These are phyloP conservation scores for Neurospora cerealis DNA, from an alignment of 495 filamentous ascomycete species.

Conservation along the genomic window DNA sequence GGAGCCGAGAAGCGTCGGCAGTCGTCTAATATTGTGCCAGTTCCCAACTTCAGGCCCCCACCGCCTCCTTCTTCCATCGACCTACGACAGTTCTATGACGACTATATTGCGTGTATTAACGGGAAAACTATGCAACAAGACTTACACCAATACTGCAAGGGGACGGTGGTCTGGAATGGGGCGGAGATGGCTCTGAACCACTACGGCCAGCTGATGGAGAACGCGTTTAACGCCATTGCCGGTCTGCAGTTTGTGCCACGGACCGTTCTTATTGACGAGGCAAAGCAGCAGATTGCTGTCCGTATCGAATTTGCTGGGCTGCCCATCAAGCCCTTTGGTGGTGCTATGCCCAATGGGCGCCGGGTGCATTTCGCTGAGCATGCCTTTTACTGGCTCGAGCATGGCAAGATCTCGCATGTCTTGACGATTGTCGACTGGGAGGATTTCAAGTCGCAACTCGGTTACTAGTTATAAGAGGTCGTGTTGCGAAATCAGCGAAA, in stretches of 20 bases:
- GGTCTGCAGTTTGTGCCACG: slow-evolving; percentile 15
- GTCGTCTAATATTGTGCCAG: slow-evolving; percentile 5
- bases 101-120: slow-evolving; percentile 23
- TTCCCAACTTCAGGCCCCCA: slow-evolving; percentile 6
- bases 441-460: slow-evolving; percentile 17
- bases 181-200: slow-evolving; percentile 9
- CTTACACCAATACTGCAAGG: slow-evolving; percentile 17
- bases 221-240: slow-evolving; percentile 15
- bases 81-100: slow-evolving; percentile 12
- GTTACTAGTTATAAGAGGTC: not conserved
- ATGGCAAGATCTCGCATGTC: slow-evolving; percentile 24
- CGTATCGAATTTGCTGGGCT: slow-evolving; percentile 22
- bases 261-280: slow-evolving; percentile 17
- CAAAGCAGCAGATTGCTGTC: slow-evolving; percentile 15
- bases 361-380: slow-evolving; percentile 22
- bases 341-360: slow-evolving; percentile 12
- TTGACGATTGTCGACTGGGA: slow-evolving; percentile 26
- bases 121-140: slow-evolving; percentile 14
- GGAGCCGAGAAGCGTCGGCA: slow-evolving; percentile 9
- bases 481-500: not conserved
- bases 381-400: slow-evolving; percentile 25
- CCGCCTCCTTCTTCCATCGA: slow-evolving; percentile 8
- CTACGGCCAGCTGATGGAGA: slow-evolving; percentile 20
- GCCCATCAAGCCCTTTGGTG: slow-evolving; percentile 12
- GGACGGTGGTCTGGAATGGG: slow-evolving; percentile 17